Base-by-base conservation (phyloP, 768 basidiomycete genomes). In the Cystofilobasidium capitatum region DNA sequence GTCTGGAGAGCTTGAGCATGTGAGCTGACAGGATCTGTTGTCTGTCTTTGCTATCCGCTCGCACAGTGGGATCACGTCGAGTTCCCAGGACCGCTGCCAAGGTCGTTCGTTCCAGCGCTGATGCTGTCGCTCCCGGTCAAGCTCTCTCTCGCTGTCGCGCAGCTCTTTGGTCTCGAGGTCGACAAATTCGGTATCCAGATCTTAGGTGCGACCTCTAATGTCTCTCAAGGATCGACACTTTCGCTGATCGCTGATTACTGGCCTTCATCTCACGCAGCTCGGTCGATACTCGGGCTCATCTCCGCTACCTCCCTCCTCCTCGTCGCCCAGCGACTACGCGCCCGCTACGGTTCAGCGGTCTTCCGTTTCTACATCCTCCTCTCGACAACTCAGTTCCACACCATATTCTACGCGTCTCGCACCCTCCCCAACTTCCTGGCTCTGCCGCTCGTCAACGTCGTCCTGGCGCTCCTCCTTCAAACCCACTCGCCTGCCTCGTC, bases 371-470 rank as follows among this genome's bases (percentile, higher is more conserved):
- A 86, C 75, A 76, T 82, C 1, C 70, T 92, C 0, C 74, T 96
- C n/a, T 84, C 85, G 4, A 81, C 84, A 71, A 84, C 86, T 0
- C 91, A 94, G 74, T 98, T 96, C 74, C 96, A 98, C 74, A 74
- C 93, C 7, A 86, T 86, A 9, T 99, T 90, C 76, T 98, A 91
- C 86, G 89, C 91, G 81, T 86, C 91, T 2, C 79, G 96, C 63
- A 96, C 94, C 0, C 77, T 98, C 9, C 94, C 96, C 1, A 99
- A 98, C 75, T 94, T 91, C 86, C 85, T 92, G 70, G 91, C 91
- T 4, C 78, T 92, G 22, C 79, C 88, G 2, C 84, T 86, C 54
- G 88, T 71, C 44, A 47, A 69, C 24, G 35, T 71, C 45, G 17
- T 62, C 39, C 60, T 75, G 14, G 71, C 71, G 4, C 64, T 71